Evolutionary conservation across 176 grass and related monocot genomes (phyloP), one percentile per base, ranked within the genome.

Genomic region (Bolboschoenus planiculmis): DNA sequence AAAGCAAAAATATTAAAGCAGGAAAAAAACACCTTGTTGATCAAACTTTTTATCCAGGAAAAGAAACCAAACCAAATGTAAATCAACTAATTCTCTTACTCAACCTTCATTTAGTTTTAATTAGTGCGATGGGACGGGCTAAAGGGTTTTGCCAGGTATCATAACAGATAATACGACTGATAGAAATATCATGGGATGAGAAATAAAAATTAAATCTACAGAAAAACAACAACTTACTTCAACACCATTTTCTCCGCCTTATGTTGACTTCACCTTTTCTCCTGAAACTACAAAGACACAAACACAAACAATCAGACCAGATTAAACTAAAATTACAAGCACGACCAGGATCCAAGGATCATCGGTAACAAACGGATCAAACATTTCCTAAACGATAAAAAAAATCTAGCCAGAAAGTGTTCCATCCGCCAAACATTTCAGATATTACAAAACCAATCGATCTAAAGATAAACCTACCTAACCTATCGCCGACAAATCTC

Each of bases 241-340:
- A 95, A 64, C 90, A 95, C 93, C 93, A 95, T 95, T 73, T 92
- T 92, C 34, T 46, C 73, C 30, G 58, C 73, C 79, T 85, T 66
- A 8, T 8, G 85, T 80, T 78, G 78, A 78, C 78, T 90, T 78
- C 79, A 87, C 82, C 80, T 82, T 37, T 43, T 16, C 21, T 48
- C 59, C n/a, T 82, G 21, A 33, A 66, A 20, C 56, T 82, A 48
- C 54, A 58, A 64, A 82, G 7, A 40, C n/a, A 10, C 6, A 64
- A 81, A 48, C 46, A 43, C 5, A 6, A 4, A 16, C 36, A 65
- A 63, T 16, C 44, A 37, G 43, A 30, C 27, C 15, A 60, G 27
- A 65, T 7, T 31, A 65, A 82, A 40, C 3, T 8, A 63, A 82
- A 66, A 50, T 15, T 29, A 30, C 27, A 63, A 82, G 24, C 58